Conservation (phyloP, 176 grass and related monocot species). For the Paspalum vaginatum region DNA sequence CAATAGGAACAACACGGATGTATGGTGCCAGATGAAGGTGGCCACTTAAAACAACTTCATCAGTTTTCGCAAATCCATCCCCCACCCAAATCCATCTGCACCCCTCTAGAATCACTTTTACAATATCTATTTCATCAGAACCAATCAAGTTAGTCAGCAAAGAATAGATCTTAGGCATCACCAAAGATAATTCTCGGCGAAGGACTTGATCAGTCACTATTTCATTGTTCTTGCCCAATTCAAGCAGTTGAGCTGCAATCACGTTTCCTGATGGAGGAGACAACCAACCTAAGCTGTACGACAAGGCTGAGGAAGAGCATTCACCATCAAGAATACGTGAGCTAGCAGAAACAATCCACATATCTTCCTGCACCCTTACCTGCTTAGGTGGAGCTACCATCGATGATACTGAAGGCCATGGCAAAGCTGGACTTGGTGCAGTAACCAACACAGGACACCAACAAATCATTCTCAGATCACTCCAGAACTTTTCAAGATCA, state of each 20-base stretch:
- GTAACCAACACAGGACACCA: constrained; percentile 94
- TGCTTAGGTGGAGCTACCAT: constrained; percentile 90
- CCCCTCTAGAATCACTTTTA: constrained; percentile 87
- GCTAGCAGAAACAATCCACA: constrained; percentile 97
- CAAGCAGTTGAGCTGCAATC: constrained; percentile 97
- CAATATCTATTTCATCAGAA: constrained; percentile 99
- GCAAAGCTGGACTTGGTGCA: constrained; percentile 73
- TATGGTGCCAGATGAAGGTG: constrained; percentile 93
- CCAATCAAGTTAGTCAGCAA: constrained; percentile 79
- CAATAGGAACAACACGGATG: constrained; percentile 93
- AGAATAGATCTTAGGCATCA: constrained; percentile 96
- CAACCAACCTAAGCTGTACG: constrained; percentile 78
- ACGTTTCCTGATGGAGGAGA: constrained; percentile 87
- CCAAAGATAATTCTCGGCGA: constrained; percentile 84
- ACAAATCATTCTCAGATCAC: constrained; percentile 89
- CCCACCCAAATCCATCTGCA: constrained; percentile 99
- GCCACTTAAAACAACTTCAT: constrained; percentile 93
- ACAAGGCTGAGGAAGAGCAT: constrained; percentile 86
- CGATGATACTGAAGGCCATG: constrained; percentile 90
- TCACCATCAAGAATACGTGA: constrained; percentile 95
- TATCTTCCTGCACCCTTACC: constrained; percentile 88
- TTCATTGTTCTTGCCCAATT: constrained; percentile 97
- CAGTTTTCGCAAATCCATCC: constrained; percentile 87
- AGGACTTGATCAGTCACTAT: constrained; percentile 81
- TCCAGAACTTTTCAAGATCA: constrained; percentile 92